phyloP scores from a whole-genome alignment of 2,329 filamentous ascomycete species.

The Microdochium nivale region DNA sequence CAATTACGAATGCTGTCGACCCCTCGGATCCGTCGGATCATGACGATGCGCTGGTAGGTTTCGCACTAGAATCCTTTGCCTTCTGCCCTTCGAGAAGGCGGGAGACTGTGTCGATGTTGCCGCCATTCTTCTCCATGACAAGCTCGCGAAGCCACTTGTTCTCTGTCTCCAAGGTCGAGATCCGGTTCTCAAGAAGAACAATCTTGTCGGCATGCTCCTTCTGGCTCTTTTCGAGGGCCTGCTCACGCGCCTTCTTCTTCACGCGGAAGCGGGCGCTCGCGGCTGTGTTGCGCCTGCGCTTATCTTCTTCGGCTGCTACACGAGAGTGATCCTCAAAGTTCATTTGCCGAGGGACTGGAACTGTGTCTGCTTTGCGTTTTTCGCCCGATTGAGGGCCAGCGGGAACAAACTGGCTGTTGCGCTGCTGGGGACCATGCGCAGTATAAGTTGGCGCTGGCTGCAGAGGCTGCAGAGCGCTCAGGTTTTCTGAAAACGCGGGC shows the following conservation, averaged over 20 bases:
- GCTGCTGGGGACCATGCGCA: conserved; percentile 23
- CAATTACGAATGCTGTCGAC: background rate
- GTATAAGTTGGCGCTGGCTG: conserved; percentile 42
- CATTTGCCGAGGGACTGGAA: conserved; percentile 32
- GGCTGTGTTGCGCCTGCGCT: conserved; percentile 80
- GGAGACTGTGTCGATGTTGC: conserved; percentile 40
- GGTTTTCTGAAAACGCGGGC: conserved; percentile 32
- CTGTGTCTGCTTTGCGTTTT: conserved; percentile 37
- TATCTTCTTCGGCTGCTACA: conserved; percentile 76
- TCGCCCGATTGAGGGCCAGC: conserved; percentile 23
- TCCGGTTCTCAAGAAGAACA: conserved; percentile 59
- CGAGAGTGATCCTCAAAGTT: conserved; percentile 65
- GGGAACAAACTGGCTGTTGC: conserved; percentile 20
- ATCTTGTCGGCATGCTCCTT: conserved; percentile 82
- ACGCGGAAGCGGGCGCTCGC: conserved; percentile 83
- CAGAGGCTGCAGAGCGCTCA: conserved; percentile 37
- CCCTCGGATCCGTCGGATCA: background rate
- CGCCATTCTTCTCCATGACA: conserved; percentile 75
- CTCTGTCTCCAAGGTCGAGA: conserved; percentile 55
- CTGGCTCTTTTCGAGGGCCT: conserved; percentile 70
- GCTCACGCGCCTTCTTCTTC: conserved; percentile 94
- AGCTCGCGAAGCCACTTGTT: conserved; percentile 43
- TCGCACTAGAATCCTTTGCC: conserved; percentile 20
- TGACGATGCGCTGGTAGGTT: conserved; percentile 8
- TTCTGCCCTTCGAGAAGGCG: conserved; percentile 42